Base-by-base conservation (phyloP, 2,329 filamentous ascomycete genomes). In the Trichoderma breve region DNA sequence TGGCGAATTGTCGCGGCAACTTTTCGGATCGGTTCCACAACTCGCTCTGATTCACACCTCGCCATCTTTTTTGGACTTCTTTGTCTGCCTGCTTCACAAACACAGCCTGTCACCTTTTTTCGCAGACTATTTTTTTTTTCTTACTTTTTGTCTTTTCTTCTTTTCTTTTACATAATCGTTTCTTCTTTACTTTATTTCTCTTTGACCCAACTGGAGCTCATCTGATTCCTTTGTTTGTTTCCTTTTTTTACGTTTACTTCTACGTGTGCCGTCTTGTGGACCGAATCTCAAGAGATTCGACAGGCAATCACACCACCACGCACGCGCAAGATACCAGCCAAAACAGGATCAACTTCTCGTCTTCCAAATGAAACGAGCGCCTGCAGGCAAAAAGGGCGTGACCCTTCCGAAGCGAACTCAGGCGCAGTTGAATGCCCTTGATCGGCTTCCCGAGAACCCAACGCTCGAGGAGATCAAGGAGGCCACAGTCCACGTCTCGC, bases 381-480 rank as follows among this genome's bases (percentile, higher is more conserved):
- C 74, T 9, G 65, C 71, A 53, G 80, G 75, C 60, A 58, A 61
- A 62, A 81, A 80, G 74, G 60, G 76, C 73, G 78, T 79, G 71
- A 75, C 78, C 63, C 77, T 80, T 32, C 73, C 80, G 32, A 79
- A 78, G 73, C 77, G 78, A 75, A 61, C n/a, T 11, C 81, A 81
- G 71, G 74, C 77, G 57, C 79, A 80, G 72, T 76, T 79, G 65
- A 78, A 82, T 68, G 81, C 82, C 71, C 77, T 82, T 70, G 80
- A 81, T 47, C 77, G 78, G 47, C 68, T 82, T 39, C 75, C 81
- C 11, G 74, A 79, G 2, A 80, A 80, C 67, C 77, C 82, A 55
- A 80, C 80, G 9, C 75, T 77, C 15, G 80, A 80, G 2, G 79
- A 83, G 60, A 76, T 83, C 73, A 79, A 82, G 70, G 76, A 78